Percentiles rank a stretch among this genome's conserved stretches.
Conservation (phyloP, 179 eudicot species). For the Beta macrorhiza region DNA sequence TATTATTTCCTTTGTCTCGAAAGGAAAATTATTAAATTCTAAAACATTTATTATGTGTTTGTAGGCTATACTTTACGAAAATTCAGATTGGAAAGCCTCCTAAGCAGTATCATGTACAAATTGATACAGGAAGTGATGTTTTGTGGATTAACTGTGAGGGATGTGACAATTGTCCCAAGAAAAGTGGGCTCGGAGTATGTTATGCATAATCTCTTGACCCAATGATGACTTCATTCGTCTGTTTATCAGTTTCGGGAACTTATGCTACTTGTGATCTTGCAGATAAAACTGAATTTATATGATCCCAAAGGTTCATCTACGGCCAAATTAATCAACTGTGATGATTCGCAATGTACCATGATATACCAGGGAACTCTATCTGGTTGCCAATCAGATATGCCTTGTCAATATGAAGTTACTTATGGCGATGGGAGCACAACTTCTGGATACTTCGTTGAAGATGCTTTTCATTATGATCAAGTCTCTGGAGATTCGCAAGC, state of each 20-base stretch:
- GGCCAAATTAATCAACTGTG: conserved; percentile 51
- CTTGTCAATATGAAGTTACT: conserved; percentile 57
- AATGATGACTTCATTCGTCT: conserved; percentile 18
- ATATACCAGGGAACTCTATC: conserved; percentile 43
- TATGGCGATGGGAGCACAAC: conserved; percentile 90
- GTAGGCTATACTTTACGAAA: conserved; percentile 79
- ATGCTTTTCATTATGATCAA: conserved; percentile 44
- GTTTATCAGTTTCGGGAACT: background rate
- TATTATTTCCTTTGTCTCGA: background rate
- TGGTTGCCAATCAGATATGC: conserved; percentile 48
- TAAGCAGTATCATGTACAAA: conserved; percentile 69
- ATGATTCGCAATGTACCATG: conserved; percentile 54
- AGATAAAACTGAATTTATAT: conserved; percentile 60
- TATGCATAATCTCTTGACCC: conserved; percentile 29
- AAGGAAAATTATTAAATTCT: background rate
- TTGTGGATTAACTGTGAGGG: conserved; percentile 89
- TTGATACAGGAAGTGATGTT: conserved; percentile 95
- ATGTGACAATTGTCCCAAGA: conserved; percentile 67
- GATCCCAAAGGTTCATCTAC: conserved; percentile 61
- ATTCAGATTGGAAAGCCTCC: conserved; percentile 77
- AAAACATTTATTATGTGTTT: conserved; percentile 12
- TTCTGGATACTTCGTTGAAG: conserved; percentile 70
- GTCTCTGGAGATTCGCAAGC: conserved; percentile 56
- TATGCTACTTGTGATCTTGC: conserved; percentile 28
- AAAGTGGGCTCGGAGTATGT: conserved; percentile 72